A percentile compares a stretch with the other conserved stretches of the same genome.
Evolutionary conservation across 805 yeast genomes (phyloP).

Genomic region (Saccharomycopsis malanga): DNA sequence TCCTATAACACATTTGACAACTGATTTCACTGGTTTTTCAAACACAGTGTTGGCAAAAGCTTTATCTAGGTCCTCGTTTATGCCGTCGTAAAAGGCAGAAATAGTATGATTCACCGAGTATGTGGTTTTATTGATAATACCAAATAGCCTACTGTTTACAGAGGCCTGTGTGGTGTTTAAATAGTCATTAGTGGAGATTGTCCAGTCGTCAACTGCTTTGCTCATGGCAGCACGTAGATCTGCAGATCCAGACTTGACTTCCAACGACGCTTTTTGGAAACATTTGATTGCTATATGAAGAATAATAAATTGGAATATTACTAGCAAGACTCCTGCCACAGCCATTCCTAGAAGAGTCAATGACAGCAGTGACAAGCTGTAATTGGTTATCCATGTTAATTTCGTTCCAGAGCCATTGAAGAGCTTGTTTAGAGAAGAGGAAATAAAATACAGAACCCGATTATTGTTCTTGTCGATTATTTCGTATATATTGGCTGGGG

Average conservation of each 20-base stretch:
- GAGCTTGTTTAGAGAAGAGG: slow-evolving; percentile 4
- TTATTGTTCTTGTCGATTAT: slow-evolving; percentile 16
- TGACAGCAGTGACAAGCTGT: slow-evolving; percentile 49
- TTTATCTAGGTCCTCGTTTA: slow-evolving; percentile 51
- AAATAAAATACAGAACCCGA: slow-evolving; percentile 15
- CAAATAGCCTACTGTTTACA: slow-evolving; percentile 60
- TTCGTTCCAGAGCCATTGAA: not conserved
- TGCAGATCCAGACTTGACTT: slow-evolving; percentile 17
- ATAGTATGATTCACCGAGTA: slow-evolving; percentile 54
- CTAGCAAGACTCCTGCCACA: slow-evolving; percentile 46
- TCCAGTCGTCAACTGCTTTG: slow-evolving; percentile 37
- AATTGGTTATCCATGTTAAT: slow-evolving; percentile 31
- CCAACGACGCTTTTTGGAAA: slow-evolving; percentile 7
- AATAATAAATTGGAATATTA: slow-evolving; percentile 47
- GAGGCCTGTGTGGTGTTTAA: slow-evolving; percentile 40
- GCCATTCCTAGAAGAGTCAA: slow-evolving; percentile 45
- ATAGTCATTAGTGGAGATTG: slow-evolving; percentile 47
- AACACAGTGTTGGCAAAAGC: slow-evolving; percentile 67
- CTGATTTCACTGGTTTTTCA: slow-evolving; percentile 51
- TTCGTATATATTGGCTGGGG: slow-evolving; percentile 12
- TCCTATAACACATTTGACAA: slow-evolving; percentile 75
- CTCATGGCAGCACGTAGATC: slow-evolving; percentile 18
- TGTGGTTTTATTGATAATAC: slow-evolving; percentile 56
- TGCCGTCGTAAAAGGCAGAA: slow-evolving; percentile 44
- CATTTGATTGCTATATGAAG: slow-evolving; percentile 29